These are phyloP conservation scores for Fusarium sp. DNA, from an alignment of 2,329 filamentous ascomycete genomes.

Conservation along the genomic window DNA sequence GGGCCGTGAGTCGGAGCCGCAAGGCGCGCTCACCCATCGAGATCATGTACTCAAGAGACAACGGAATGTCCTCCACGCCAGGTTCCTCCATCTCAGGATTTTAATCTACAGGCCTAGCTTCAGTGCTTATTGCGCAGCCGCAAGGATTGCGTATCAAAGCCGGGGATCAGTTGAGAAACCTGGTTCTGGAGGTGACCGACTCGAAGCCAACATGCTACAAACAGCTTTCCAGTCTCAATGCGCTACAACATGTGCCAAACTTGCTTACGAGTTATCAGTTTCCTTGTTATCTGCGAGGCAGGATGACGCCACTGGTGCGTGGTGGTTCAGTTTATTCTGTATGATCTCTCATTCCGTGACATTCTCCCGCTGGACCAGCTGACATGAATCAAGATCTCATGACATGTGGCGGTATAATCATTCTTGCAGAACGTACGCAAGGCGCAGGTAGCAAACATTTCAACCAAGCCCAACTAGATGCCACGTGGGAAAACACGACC, in stretches of 20 bases:
- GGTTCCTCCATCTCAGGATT: neutral
- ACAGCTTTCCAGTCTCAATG: slow-evolving; percentile 5
- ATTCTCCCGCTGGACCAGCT: neutral
- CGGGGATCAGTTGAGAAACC: neutral
- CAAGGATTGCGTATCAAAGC: neutral
- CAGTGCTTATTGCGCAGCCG: neutral
- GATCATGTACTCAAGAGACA: neutral
- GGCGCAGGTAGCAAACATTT: neutral
- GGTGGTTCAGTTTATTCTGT: slow-evolving; percentile 23
- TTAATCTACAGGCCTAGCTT: neutral
- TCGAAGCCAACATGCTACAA: neutral
- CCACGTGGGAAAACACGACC: neutral
- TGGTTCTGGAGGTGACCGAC: fast-evolving
- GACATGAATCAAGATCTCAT: neutral
- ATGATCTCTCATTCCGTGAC: neutral
- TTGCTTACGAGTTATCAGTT: neutral
- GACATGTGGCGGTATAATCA: slow-evolving; percentile 3
- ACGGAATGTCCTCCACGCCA: neutral
- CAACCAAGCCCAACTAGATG: slow-evolving; percentile 2
- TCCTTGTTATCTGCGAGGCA: neutral
- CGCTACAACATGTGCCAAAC: neutral
- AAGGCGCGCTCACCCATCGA: neutral
- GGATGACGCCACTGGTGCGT: neutral
- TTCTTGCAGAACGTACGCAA: neutral
- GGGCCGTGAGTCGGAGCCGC: neutral